phyloP scores from a whole-genome alignment of 1,284 basidiomycete species.

The Sutorius eximius region DNA sequence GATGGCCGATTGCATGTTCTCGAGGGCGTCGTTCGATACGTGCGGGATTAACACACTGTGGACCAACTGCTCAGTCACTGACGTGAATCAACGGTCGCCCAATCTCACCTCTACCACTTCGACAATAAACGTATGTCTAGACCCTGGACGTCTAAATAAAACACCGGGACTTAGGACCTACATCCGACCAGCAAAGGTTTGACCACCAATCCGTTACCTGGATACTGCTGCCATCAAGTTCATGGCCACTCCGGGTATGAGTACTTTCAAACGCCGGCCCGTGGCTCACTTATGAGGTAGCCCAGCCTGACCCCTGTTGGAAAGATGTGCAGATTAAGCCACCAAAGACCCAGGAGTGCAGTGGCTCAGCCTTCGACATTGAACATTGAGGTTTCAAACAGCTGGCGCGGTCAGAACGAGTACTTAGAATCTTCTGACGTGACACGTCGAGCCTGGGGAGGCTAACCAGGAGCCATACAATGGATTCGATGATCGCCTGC shows the following conservation, averaged over 20 bases:
- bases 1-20: slow-evolving; percentile 5
- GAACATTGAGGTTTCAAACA: too few relatives aligned
- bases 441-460: too few relatives aligned
- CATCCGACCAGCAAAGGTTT: neutral
- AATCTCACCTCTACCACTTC: neutral
- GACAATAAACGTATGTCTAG: neutral
- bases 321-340: neutral
- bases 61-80: neutral
- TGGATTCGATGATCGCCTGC: too few relatives aligned
- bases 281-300: neutral
- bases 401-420: too few relatives aligned
- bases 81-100: neutral
- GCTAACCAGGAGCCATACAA: too few relatives aligned
- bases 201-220: neutral
- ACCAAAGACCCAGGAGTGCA: neutral
- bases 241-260: neutral
- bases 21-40: slow-evolving; percentile 1
- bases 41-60: neutral
- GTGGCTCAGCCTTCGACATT: too few relatives aligned
- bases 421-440: too few relatives aligned
- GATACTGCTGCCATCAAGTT: neutral
- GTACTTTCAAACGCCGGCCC: neutral
- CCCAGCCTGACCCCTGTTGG: neutral
- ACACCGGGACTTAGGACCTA: neutral
- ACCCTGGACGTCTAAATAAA: neutral